Percentiles rank a stretch among this genome's conserved stretches.
phyloP scores from a whole-genome alignment of 768 basidiomycete genomes.

The Lactarius tabidus region DNA sequence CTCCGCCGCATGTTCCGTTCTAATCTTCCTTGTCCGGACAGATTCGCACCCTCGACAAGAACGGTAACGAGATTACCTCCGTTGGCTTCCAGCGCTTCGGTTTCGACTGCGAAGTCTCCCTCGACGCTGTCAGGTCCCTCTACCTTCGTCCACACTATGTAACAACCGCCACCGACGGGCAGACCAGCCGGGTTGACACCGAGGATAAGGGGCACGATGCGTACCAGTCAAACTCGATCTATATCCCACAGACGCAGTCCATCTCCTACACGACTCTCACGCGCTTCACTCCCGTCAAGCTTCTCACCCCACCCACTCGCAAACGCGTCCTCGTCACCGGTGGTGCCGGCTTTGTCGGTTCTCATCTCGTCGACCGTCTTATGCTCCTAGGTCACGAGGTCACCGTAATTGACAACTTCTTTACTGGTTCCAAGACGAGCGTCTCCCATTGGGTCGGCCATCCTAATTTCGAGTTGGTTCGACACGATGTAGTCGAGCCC shows the following conservation, averaged over 20 bases:
- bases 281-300: slow-evolving; percentile 89
- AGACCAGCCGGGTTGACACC: slow-evolving; percentile 32
- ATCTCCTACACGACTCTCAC: slow-evolving; percentile 92
- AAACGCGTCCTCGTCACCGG: slow-evolving; percentile 95
- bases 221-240: slow-evolving; percentile 85
- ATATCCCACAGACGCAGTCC: slow-evolving; percentile 68
- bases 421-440: slow-evolving; percentile 97
- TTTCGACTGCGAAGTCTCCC: slow-evolving; percentile 79
- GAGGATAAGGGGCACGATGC: slow-evolving; percentile 42
- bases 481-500: slow-evolving; percentile 95
- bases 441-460: slow-evolving; percentile 96
- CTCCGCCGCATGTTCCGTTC: not conserved
- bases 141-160: slow-evolving; percentile 84
- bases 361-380: slow-evolving; percentile 94
- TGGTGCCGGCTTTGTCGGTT: slow-evolving; percentile 98
- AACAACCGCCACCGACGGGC: slow-evolving; percentile 37
- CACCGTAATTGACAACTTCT: slow-evolving; percentile 97
- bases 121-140: slow-evolving; percentile 80
- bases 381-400: slow-evolving; percentile 98
- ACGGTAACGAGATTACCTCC: slow-evolving; percentile 65
- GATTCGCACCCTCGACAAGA: slow-evolving; percentile 68
- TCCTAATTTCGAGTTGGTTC: slow-evolving; percentile 97
- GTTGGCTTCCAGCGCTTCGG: slow-evolving; percentile 88
- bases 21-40: slow-evolving; percentile 29
- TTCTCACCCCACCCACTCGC: slow-evolving; percentile 68